Evolutionary conservation across 176 grass and related monocot species (phyloP), one percentile per base, ranked within the genome.

Genomic region (Tillandsia leiboldiana): DNA sequence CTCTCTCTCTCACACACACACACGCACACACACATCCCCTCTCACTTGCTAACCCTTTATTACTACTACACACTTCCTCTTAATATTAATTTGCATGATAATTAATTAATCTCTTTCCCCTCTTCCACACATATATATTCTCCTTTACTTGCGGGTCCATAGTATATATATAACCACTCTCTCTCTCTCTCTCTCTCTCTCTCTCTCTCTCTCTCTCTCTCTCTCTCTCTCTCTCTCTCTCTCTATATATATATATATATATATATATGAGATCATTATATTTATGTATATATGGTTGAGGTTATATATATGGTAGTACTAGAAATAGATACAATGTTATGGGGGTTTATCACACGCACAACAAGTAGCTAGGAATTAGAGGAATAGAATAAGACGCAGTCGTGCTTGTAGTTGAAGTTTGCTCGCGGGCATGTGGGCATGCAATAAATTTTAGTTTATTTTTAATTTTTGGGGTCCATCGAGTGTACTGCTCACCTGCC

Each of bases 401-500:
- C 33, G 52, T 83, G 88, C 92, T 88, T 94, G 63, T 72, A 24
- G 24, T 61, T 87, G 72, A 99, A 88, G 87, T 69, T 82, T 88
- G 80, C 78, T 78, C 64, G 51, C 64, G 51, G 71, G 83, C 86
- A 87, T 87, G 86, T 85, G 78, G 68, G 56, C 92, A 83, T 80
- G 84, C 75, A 83, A 81, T 96, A 57, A 72, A 67, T 61, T 71
- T 79, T 83, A 79, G 64, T 71, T 66, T 82, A 67, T 79, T 63
- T 66, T 71, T 42, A 6, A 42, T 42, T 54, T 81, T 80, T 87
- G 80, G 86, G 88, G 77, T 84, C 90, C 85, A 99, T 94, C 95
- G 71, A 82, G 80, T 86, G 77, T 88, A 75, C 87, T 93, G 78
- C 75, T 83, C 73, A 92, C 86, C 64, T 99, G 80, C 87, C 95